Base-by-base conservation (phyloP, 2,329 filamentous ascomycete species). In the Thermothelomyces thermophilus region DNA sequence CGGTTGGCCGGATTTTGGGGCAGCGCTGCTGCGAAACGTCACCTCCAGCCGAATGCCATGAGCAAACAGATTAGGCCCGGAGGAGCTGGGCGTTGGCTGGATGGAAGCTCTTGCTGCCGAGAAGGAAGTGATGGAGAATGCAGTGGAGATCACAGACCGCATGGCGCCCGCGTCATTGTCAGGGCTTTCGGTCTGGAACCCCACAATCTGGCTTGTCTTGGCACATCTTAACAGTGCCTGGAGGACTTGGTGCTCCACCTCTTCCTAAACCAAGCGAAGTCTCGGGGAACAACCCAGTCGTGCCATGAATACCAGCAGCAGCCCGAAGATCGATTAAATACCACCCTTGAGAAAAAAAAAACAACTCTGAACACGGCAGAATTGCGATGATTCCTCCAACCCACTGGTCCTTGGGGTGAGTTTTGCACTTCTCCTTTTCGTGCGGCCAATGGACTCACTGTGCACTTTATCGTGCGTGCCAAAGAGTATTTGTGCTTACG, bases 11-110 rank as follows among this genome's bases (percentile, higher is more conserved):
- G n/a, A n/a, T n/a, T n/a, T 46, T 46, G 46, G 16, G 33, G 52
- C 56, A 56, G 58, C 58, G 28, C 40, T 42, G 55, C 54, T 52
- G 55, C 51, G 35, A 30, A 36, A 39, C 14, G 52, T 60, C 55
- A 60, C 56, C 58, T 58, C 26, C 36, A 39, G 34, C 36, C 31
- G 36, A 46, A 49, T 50, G 53, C 53, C 56, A 60, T 60, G 37
- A 31, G 50, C 11, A 31, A 53, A 17, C 24, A 40, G 39, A 41
- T 22, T 13, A 46, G 30, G 20, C 19, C 28, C 40, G 31, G 40
- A 33, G 43, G 45, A 46, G 41, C 31, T 30, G 34, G 36, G 42
- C 41, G 30, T 41, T 41, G 41, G 45, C 28, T 43, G 43, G 33
- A 14, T 43, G 43, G 33, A 14, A 40, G 33, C 42, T 42, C 51